A percentile compares a stretch with the other conserved stretches of the same genome.
phyloP scores from a whole-genome alignment of 768 basidiomycete species.

The Amanita rubescens region DNA sequence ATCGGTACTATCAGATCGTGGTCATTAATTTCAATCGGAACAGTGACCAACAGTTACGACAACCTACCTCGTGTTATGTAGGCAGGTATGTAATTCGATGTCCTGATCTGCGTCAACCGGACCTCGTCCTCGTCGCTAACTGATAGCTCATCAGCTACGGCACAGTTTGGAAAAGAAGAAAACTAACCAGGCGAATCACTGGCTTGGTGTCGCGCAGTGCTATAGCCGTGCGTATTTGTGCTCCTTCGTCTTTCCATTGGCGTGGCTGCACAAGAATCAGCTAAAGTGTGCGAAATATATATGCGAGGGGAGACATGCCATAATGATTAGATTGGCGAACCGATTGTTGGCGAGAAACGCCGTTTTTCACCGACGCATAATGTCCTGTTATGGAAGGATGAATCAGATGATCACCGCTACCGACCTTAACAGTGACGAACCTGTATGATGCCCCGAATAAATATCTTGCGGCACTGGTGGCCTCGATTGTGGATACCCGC shows the following conservation, averaged over 20 bases:
- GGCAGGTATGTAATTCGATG: constrained; percentile 23
- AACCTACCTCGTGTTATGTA: constrained; percentile 20
- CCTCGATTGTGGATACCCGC: neutral
- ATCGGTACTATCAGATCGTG: constrained; percentile 21
- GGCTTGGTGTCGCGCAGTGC: neutral
- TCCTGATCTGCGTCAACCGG: neutral
- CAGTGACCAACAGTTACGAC: neutral
- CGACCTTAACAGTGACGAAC: neutral
- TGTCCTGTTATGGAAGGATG: neutral
- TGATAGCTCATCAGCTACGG: neutral
- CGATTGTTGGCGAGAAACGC: constrained; percentile 3
- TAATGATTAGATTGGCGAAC: neutral
- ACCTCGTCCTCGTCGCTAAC: constrained; percentile 5
- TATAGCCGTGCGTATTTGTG: neutral
- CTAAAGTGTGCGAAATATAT: neutral
- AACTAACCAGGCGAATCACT: constrained; percentile 6
- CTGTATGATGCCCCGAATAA: constrained; percentile 3
- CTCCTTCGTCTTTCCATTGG: neutral
- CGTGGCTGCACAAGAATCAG: neutral
- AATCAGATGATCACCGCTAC: neutral
- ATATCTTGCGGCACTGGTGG: neutral
- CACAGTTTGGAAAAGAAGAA: neutral
- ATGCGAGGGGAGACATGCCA: neutral
- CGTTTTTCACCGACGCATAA: neutral
- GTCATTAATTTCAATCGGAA: neutral